Conservation (phyloP, 1,284 basidiomycete genomes). For the Anthracocystis panici-leucophaei region DNA sequence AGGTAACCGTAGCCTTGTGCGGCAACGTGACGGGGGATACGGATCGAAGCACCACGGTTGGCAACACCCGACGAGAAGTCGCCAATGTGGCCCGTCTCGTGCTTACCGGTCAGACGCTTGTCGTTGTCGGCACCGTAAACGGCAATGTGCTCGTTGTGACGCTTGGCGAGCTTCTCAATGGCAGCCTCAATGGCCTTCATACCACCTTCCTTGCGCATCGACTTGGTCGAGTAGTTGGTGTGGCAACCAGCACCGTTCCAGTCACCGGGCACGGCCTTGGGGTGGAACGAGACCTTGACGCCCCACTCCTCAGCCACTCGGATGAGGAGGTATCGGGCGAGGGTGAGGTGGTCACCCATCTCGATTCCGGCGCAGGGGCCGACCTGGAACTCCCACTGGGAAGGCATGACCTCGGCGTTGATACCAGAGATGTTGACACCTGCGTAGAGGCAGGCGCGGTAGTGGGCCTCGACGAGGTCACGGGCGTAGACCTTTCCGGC, state of each 20-base stretch:
- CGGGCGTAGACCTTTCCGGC: slow-evolving; percentile 97
- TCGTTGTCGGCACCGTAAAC: slow-evolving; percentile 70
- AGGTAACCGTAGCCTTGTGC: slow-evolving; percentile 94
- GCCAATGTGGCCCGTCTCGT: slow-evolving; percentile 94
- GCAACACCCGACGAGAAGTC: slow-evolving; percentile 94
- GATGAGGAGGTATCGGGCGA: slow-evolving; percentile 68
- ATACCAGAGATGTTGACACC: slow-evolving; percentile 99
- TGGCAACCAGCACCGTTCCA: slow-evolving; percentile 98
- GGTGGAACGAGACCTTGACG: slow-evolving; percentile 95
- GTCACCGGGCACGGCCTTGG: slow-evolving; percentile 95
- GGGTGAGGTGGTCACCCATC: slow-evolving; percentile 84
- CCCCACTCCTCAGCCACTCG: slow-evolving; percentile 92
- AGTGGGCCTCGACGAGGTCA: slow-evolving; percentile 99
- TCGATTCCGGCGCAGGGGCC: slow-evolving; percentile 96
- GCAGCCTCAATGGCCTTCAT: slow-evolving; percentile 93
- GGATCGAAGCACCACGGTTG: slow-evolving; percentile 83
- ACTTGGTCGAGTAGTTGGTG: slow-evolving; percentile 70
- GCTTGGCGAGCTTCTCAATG: slow-evolving; percentile 76
- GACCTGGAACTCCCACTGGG: slow-evolving; percentile 99
- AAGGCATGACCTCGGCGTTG: slow-evolving; percentile 99
- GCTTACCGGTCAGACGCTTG: slow-evolving; percentile 67
- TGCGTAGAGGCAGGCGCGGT: slow-evolving; percentile 92
- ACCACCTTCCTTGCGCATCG: slow-evolving; percentile 73
- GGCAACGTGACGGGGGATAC: slow-evolving; percentile 89
- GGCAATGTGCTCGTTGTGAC: slow-evolving; percentile 71